Evolutionary conservation across 2,329 filamentous ascomycete species (phyloP).

Genomic region (Lomentospora prolificans): DNA sequence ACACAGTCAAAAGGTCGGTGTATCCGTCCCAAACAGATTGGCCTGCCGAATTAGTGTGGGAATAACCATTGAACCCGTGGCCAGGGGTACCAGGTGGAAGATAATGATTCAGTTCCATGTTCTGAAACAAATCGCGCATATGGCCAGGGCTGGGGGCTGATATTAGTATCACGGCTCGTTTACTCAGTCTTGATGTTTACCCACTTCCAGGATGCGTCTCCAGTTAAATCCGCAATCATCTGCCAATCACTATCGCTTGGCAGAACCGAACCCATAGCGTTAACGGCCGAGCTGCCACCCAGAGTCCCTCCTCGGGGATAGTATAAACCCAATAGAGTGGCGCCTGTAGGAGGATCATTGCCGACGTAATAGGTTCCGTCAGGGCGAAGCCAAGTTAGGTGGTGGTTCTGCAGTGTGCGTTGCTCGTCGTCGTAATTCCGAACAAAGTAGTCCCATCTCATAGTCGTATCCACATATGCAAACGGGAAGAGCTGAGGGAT

Average conservation of each 20-base stretch:
- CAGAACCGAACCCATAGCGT: conserved; percentile 20
- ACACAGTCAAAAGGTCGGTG: conserved; percentile 35
- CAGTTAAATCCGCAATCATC: conserved; percentile 28
- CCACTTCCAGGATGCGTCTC: conserved; percentile 29
- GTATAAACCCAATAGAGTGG: conserved; percentile 27
- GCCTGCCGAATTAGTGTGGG: neutral
- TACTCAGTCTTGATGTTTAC: neutral
- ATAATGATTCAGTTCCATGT: conserved; percentile 45
- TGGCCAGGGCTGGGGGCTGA: conserved; percentile 35
- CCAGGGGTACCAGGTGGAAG: conserved; percentile 27
- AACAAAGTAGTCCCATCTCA: conserved; percentile 50
- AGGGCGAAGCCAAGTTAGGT: neutral
- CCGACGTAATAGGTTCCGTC: conserved; percentile 11
- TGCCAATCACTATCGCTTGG: conserved; percentile 25
- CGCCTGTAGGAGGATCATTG: conserved; percentile 15
- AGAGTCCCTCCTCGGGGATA: conserved; percentile 28
- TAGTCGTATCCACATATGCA: conserved; percentile 38
- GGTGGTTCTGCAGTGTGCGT: neutral
- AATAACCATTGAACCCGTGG: conserved; percentile 36
- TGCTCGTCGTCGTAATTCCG: conserved; percentile 33
- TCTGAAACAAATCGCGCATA: conserved; percentile 47
- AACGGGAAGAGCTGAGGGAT: conserved; percentile 38
- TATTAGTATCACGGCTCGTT: too few species aligned
- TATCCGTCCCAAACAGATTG: conserved; percentile 17
- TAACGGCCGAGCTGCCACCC: conserved; percentile 24